These are phyloP conservation scores for Cytidiella melzeri DNA, from an alignment of 768 basidiomycete genomes.

Conservation along the genomic window DNA sequence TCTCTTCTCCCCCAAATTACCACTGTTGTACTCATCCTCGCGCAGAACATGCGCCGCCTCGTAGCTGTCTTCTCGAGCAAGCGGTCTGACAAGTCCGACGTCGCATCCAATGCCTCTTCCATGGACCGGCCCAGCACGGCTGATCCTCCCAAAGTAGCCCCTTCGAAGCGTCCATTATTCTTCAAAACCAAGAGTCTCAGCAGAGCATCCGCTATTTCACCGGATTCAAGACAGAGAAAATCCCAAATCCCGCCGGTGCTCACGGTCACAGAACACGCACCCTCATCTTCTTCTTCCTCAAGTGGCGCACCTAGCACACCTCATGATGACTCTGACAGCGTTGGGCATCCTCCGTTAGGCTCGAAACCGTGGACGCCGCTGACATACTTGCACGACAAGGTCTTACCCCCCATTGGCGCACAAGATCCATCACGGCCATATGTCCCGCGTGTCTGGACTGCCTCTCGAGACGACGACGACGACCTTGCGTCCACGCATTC, in stretches of 20 bases:
- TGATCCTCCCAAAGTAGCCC: slow-evolving; percentile 8
- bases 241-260: slow-evolving; percentile 5
- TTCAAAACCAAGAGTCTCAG: slow-evolving; percentile 18
- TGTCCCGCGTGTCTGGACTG: slow-evolving; percentile 1
- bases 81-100: slow-evolving; percentile 37
- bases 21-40: slow-evolving; percentile 12
- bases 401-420: slow-evolving; percentile 2
- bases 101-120: slow-evolving; percentile 18
- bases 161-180: slow-evolving; percentile 15
- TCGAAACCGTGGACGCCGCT: slow-evolving; percentile 3
- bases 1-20: slow-evolving; percentile 1
- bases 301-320: slow-evolving; percentile 52
- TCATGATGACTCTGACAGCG: slow-evolving; percentile 40
- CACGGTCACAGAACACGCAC: slow-evolving; percentile 22
- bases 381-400: background rate
- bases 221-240: background rate
- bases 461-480: slow-evolving; percentile 2
- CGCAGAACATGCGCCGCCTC: slow-evolving; percentile 52
- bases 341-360: slow-evolving; percentile 1
- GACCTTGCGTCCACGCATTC: slow-evolving; percentile 1
- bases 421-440: slow-evolving; percentile 6
- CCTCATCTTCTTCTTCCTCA: slow-evolving; percentile 43
- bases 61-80: slow-evolving; percentile 47
- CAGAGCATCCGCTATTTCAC: slow-evolving; percentile 1
- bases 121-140: slow-evolving; percentile 6